Base-by-base conservation (phyloP, 768 basidiomycete species). In the Leccinum subgranulosum region DNA sequence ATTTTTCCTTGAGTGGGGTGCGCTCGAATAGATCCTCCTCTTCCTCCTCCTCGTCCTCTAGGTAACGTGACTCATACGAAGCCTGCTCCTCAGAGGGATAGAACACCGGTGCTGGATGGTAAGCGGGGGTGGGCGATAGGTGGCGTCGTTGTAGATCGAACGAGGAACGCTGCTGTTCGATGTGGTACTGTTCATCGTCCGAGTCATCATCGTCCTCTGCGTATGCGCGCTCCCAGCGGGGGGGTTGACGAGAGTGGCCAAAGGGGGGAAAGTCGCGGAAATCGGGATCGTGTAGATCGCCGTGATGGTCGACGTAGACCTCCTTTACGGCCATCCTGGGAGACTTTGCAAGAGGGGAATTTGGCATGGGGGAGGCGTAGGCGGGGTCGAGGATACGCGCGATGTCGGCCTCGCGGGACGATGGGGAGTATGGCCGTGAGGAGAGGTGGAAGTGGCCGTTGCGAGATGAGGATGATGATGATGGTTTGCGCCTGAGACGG, bases 251-350 rank as follows among this genome's bases (percentile, higher is more conserved):
- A 14, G 67, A 51, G 19, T 64, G 56, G 15, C 52, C 53, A 49
- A 76, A 65, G 34, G 77, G 65, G 28, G 85, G 85, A 58, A 87
- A 87, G 72, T 85, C 78, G 60, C 84, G 77, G 71, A 79, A 87
- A 66, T 87, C 85, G 23, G 85, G 85, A 69, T 87, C 85, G 65
- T 87, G 85, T 25, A 85, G 74, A 69, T 84, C 80, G 50, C 85
- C 85, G 58, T 80, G 75, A 67, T 74, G 75, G 76, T 87, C 85
- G 60, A 85, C 79, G 65, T 85, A 85, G 57, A 79, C 84, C 45
- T 69, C 63, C 34, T 43, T 66, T 15, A 60, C 54, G 1, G 53
- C 49, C 53, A 64, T 59, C 46, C 49, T 57, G 0, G 64, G 53
- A 0, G 71, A 55, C 57, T 51, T 63, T 3, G 25, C 9, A 29